Conservation (phyloP, 1,139 yeast genomes). For the Blastobotrys proliferans region DNA sequence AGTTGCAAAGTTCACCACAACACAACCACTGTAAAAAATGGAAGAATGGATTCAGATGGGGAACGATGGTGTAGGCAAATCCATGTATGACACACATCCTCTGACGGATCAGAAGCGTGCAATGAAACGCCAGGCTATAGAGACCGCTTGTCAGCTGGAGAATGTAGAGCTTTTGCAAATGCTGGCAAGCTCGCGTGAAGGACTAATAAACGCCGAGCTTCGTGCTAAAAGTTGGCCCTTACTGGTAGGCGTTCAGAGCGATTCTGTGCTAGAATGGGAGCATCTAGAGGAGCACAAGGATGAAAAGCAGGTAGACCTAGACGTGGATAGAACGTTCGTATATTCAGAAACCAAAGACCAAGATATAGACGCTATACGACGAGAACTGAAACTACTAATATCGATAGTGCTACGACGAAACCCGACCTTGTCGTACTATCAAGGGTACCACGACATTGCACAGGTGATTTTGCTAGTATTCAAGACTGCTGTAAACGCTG, state of each 20-base stretch:
- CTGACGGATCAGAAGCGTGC: conserved; percentile 39
- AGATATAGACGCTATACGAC: neutral
- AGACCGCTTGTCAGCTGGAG: conserved; percentile 37
- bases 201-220: conserved; percentile 43
- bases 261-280: conserved; percentile 12
- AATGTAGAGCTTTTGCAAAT: conserved; percentile 32
- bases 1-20: too few species aligned
- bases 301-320: conserved; percentile 60
- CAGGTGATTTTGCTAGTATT: conserved; percentile 60
- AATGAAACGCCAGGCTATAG: conserved; percentile 42
- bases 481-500: conserved; percentile 35
- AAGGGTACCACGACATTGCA: conserved; percentile 89
- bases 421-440: conserved; percentile 71
- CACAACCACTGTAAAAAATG: too few species aligned
- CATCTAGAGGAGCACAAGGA: conserved; percentile 75
- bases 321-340: conserved; percentile 67
- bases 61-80: conserved; percentile 44
- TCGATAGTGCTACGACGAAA: conserved; percentile 54
- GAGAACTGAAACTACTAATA: conserved; percentile 18
- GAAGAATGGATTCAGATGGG: conserved; percentile 49
- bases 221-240: conserved; percentile 32
- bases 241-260: conserved; percentile 5
- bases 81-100: conserved; percentile 45
- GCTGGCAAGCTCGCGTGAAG: conserved; percentile 46
- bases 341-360: conserved; percentile 9